A percentile compares a stretch with the other conserved stretches of the same genome.
These are phyloP conservation scores for Paratinospora sagittata DNA, from an alignment of 164 flowering plant genomes.

Conservation along the genomic window DNA sequence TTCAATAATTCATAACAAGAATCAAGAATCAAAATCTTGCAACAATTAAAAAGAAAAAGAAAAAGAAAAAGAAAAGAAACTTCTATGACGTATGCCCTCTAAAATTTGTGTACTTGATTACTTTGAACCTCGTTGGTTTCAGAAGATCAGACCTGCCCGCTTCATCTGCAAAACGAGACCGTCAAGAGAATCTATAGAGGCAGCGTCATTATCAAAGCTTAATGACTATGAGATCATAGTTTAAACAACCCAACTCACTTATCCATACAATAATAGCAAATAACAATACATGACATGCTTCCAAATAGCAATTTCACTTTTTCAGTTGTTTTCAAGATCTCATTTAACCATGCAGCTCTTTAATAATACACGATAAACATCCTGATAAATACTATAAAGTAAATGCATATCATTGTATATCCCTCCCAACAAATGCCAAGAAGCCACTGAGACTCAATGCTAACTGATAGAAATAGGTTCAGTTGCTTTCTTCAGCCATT, in stretches of 20 bases:
- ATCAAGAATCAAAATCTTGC: neutral
- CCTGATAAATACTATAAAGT: neutral
- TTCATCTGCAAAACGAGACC: neutral
- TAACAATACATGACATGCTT: neutral
- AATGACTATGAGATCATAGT: too few relatives aligned
- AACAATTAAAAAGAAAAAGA: too few relatives aligned
- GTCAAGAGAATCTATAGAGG: neutral
- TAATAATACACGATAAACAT: neutral
- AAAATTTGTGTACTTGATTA: neutral
- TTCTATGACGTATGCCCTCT: neutral
- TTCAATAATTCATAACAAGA: too few relatives aligned
- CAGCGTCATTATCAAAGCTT: neutral
- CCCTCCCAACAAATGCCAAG: too few relatives aligned
- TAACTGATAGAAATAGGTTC: too few relatives aligned
- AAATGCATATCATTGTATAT: too few relatives aligned
- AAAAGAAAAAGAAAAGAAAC: too few relatives aligned
- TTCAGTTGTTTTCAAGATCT: neutral
- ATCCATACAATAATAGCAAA: too few relatives aligned
- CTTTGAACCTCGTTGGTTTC: neutral
- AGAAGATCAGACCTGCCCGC: neutral
- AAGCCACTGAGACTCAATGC: too few relatives aligned
- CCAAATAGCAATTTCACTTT: neutral
- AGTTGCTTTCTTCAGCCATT: too few relatives aligned
- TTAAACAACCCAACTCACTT: too few relatives aligned
- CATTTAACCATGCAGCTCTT: neutral